phyloP scores from a whole-genome alignment of 208 protist genomes.

The Acanthamoeba healyi region DNA sequence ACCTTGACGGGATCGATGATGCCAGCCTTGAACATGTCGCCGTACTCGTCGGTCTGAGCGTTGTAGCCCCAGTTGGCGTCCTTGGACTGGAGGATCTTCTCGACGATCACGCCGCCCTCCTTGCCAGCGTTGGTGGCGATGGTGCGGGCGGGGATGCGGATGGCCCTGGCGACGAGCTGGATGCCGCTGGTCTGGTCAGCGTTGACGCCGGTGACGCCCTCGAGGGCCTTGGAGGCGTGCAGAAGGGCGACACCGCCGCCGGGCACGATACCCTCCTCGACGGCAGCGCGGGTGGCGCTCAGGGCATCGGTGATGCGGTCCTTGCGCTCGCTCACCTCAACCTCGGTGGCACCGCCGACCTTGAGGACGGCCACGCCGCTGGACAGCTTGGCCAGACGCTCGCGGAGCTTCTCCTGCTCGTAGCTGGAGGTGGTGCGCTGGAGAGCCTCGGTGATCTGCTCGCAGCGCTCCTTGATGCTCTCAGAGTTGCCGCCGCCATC shows the following conservation, averaged over 20 bases:
- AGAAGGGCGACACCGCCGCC: constrained; percentile 98
- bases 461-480: constrained; percentile 94
- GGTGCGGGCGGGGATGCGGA: constrained; percentile 92
- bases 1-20: constrained; percentile 99
- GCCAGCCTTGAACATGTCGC: constrained; percentile 98
- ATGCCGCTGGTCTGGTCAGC: constrained; percentile 97
- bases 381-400: constrained; percentile 98
- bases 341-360: constrained; percentile 98
- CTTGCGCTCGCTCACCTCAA: constrained; percentile 99
- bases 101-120: constrained; percentile 98
- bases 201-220: constrained; percentile 92
- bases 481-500: constrained; percentile 95
- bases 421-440: constrained; percentile 94
- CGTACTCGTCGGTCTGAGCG: constrained; percentile 95
- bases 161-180: constrained; percentile 95
- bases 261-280: constrained; percentile 99
- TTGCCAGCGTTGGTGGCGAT: constrained; percentile 98
- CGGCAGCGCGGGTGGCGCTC: constrained; percentile 98
- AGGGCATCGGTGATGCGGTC: constrained; percentile 99
- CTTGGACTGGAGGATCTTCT: constrained; percentile 92
- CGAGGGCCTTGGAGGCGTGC: constrained; percentile 93
- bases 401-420: constrained; percentile 97
- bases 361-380: constrained; percentile 98
- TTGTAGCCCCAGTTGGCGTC: constrained; percentile 95
- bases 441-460: constrained; percentile 94